A percentile compares a stretch with the other conserved stretches of the same genome.
These are phyloP conservation scores for Schizosaccharomyces cryophilus DNA, from an alignment of 805 yeast genomes.

Conservation along the genomic window DNA sequence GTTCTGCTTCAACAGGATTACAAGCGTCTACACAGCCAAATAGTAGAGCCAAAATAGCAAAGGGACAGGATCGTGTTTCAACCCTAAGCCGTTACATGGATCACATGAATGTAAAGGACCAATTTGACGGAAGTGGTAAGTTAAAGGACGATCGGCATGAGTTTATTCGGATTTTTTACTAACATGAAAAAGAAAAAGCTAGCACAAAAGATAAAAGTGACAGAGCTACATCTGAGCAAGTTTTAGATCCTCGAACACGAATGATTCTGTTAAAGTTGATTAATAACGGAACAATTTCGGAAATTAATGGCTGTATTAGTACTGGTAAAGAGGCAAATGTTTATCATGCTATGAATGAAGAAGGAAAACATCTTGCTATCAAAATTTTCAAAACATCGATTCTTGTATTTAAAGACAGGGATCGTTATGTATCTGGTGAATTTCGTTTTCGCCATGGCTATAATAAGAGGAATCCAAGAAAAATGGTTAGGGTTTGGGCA, in stretches of 20 bases:
- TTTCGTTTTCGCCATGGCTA: constrained; percentile 71
- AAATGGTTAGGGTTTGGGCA: constrained; percentile 96
- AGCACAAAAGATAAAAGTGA: constrained; percentile 43
- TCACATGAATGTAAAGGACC: not conserved
- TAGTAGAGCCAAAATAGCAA: too few relatives aligned
- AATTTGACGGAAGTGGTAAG: not conserved
- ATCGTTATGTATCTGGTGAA: constrained; percentile 88
- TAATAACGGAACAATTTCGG: constrained; percentile 59
- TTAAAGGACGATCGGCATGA: not conserved
- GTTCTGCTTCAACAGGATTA: too few relatives aligned
- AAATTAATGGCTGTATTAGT: constrained; percentile 77
- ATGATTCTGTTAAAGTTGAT: constrained; percentile 57
- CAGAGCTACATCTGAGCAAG: constrained; percentile 92
- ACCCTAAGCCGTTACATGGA: not conserved
- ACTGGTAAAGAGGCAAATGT: constrained; percentile 99
- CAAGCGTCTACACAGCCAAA: too few relatives aligned
- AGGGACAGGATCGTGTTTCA: not conserved
- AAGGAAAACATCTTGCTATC: constrained; percentile 42
- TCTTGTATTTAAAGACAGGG: constrained; percentile 88
- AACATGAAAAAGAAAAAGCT: not conserved
- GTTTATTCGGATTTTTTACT: not conserved
- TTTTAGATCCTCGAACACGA: constrained; percentile 81
- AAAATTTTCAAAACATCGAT: constrained; percentile 92
- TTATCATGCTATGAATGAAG: constrained; percentile 38
- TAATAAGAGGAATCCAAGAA: constrained; percentile 73